Evolutionary conservation across 495 filamentous ascomycete species (phyloP), one percentile per base, ranked within the genome.

Genomic region (Talaromyces nanjingensis): DNA sequence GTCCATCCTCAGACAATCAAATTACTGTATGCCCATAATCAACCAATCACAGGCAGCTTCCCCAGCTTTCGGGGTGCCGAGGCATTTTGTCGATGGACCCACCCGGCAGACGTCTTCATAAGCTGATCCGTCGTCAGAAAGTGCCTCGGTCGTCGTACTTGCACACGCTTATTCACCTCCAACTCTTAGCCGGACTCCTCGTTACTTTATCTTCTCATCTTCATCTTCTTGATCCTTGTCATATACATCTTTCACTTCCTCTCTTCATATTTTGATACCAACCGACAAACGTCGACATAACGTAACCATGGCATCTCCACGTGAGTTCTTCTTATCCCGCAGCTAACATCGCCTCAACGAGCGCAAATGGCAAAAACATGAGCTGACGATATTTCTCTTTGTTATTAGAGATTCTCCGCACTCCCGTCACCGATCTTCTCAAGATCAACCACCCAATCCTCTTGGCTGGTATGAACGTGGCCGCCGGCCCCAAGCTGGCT

Each of bases 401-500:
- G 5, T 25, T 2, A 59, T 31, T 18, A 96, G 91, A 94, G 79
- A 80, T 88, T 80, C 87, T 96, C 76, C 89, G 89, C 68, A 98
- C 93, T 37, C 86, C 90, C 59, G 79, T 92, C 72, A 98, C 94
- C 68, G 92, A 96, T 84, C 90, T 96, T 67, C 88, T 98, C 77
- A 89, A 89, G 83, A 97, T 98, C 83, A 92, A 97, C 70, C 94
- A 98, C 79, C 94, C 94, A 33, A 81, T 98, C 73, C 81, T 98
- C 71, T 87, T 98, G 65, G 94, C 94, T 67, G 94, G 94, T 70
- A 98, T 98, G 94, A 98, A 98, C 83, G 96, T 98, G 64, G 96
- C 94, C 57, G 96, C 94, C 58, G 94, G 94, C 56, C 96, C 96
- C 55, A 96, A 93, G 84, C 87, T 98, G 72, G 96, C 94, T 49